Conservation (phyloP, 176 grass and related monocot species). For the Tuctoria greenei region DNA sequence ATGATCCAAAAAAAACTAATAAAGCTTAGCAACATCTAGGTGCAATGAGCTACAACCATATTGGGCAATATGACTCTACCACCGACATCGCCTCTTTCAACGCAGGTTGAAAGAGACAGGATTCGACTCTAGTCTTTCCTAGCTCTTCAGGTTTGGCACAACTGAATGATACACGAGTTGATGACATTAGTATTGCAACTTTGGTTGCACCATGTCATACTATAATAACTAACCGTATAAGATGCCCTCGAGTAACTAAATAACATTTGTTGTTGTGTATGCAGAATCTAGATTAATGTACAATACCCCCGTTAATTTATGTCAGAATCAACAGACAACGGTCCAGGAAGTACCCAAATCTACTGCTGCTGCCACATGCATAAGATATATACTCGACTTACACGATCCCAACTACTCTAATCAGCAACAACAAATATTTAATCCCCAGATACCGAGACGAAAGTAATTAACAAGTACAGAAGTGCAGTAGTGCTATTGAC, state of each 20-base stretch:
- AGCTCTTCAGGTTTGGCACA: background rate
- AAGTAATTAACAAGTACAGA: background rate
- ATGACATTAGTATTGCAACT: background rate
- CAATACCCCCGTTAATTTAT: background rate
- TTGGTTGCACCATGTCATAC: background rate
- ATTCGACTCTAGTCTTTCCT: background rate
- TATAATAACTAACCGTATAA: too few relatives aligned
- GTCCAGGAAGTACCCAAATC: background rate
- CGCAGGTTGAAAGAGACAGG: background rate
- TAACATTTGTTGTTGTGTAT: background rate
- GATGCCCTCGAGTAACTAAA: background rate
- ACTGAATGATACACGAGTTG: background rate
- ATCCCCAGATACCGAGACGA: background rate
- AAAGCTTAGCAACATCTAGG: background rate
- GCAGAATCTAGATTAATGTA: background rate
- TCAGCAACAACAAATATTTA: background rate
- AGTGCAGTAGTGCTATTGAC: background rate
- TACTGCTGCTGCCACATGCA: background rate
- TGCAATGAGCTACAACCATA: background rate
- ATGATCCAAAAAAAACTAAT: background rate
- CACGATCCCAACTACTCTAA: background rate
- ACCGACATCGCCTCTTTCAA: background rate
- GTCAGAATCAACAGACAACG: background rate
- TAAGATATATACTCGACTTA: background rate
- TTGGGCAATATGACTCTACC: background rate